Evolutionary conservation across 2,329 filamentous ascomycete genomes (phyloP), one percentile per base, ranked within the genome.

Genomic region (Dichotomopilus funicola): DNA sequence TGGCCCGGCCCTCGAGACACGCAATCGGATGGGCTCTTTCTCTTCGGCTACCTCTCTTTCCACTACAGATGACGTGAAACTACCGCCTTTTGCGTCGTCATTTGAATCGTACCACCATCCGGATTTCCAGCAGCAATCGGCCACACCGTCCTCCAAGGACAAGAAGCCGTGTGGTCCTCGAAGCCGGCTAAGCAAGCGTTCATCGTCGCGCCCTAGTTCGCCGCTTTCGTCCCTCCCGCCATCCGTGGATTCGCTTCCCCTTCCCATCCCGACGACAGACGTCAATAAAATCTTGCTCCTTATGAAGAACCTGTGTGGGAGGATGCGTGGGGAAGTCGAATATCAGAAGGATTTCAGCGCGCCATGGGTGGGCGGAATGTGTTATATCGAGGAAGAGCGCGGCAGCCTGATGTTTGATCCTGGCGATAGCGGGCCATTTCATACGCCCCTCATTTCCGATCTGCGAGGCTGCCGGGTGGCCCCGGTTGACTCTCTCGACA

Each of bases 271-370:
- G 38, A 85, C 83, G 4, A 78, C 81, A 19, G 86, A 91, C 69
- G 83, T 86, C 41, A 86, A 86, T 63, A 87, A 83, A 65, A 79
- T 92, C 33, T 73, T 91, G 53, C 77, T 83, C 63, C 72, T 94
- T 57, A 92, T 94, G 88, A 88, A 85, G 68, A 85, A 80, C 31
- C 74, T 90, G 6, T 87, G 86, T 65, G 89, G 89, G 34, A 81
- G 85, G 61, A 94, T 92, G 88, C 85, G 84, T 64, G 89, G 89
- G 54, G 83, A 86, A 62, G 77, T 91, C 35, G 85, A 89, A 60
- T 92, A 89, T 66, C 82, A 87, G 63, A 76, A 77, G 44, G 81
- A 83, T 40, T 75, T 77, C 11, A 74, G 75, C 31, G 82, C 78
- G 12, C 75, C 78, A 1, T 94, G 89, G 89, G 77, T 79, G 55